Base-by-base conservation (phyloP, 441 rosid species). In the Populus hybrid region DNA sequence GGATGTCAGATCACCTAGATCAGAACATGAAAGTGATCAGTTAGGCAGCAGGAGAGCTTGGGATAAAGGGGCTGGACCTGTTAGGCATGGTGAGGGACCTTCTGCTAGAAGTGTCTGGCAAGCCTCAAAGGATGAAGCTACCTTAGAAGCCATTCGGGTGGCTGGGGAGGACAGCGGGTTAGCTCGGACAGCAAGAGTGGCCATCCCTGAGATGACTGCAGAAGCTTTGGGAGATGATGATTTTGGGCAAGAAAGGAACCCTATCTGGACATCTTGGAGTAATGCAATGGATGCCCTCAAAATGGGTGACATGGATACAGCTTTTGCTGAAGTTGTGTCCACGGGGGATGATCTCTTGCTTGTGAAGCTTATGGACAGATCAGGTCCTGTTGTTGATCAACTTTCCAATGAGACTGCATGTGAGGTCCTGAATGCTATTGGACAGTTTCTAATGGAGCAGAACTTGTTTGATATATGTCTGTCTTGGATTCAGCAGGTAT, bases 21-120 rank as follows among this genome's bases (percentile, higher is more conserved):
- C 96, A 46, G 98, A 93, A 42, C 88, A 88, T 74, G 98, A 91
- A 74, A 86, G 78, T 78, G 97, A 92, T 68, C 93, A 89, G 79
- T 86, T 79, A 71, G 94, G 93, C 63, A 86, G 89, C 82, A 87
- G 97, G 90, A 92, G 97, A 84, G 97, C 87, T 79, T 91, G 97
- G 92, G 94, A 90, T 28, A 95, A 95, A 81, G 94, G 85, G 67
- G 85, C 85, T 35, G 95, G 90, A 65, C 89, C 90, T 59, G 84
- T 89, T 69, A 89, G 99, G 81, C 88, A 91, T 34, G 98, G 98
- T 30, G 99, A 97, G 84, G 99, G 99, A 72, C 98, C 98, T 82
- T 97, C 99, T 42, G 99, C 98, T 68, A 90, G 99, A 90, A 91
- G 98, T 84, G 98, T 93, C 74, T 97, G 99, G 98, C 99, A 92